Evolutionary conservation across 305 asterid genomes (phyloP).

Genomic region (Salvia sclarea): DNA sequence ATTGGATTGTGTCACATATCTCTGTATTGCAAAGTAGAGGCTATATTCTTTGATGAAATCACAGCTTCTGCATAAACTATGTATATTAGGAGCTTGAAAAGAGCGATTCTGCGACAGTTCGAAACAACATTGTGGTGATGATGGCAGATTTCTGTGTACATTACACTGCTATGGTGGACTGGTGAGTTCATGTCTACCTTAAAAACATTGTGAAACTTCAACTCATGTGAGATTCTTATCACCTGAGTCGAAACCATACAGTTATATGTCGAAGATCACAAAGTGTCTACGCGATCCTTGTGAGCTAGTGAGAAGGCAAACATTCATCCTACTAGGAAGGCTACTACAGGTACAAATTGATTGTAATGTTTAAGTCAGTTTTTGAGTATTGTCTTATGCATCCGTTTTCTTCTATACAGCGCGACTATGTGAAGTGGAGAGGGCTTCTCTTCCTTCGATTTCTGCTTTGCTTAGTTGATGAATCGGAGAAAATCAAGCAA

Average conservation of each 20-base stretch:
- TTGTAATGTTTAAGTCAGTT: constrained; percentile 18
- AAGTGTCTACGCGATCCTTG: constrained; percentile 89
- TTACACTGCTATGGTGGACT: constrained; percentile 90
- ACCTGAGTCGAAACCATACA: constrained; percentile 32
- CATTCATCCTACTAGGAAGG: constrained; percentile 82
- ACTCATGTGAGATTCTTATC: constrained; percentile 22
- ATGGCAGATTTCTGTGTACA: constrained; percentile 98
- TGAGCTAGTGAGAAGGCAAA: constrained; percentile 89
- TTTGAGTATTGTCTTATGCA: constrained; percentile 16
- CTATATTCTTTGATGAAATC: background rate
- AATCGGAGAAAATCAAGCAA: constrained; percentile 74
- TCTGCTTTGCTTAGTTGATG: constrained; percentile 79
- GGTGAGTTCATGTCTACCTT: constrained; percentile 49
- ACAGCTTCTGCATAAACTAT: background rate
- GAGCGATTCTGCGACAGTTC: constrained; percentile 81
- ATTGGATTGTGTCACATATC: background rate
- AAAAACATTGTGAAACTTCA: constrained; percentile 4
- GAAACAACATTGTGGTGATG: constrained; percentile 80
- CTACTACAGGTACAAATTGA: constrained; percentile 67
- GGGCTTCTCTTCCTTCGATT: constrained; percentile 92
- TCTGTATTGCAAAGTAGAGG: too few species aligned
- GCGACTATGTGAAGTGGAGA: constrained; percentile 93
- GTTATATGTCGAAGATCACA: constrained; percentile 88
- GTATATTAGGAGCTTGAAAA: constrained; percentile 77
- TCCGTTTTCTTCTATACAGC: constrained; percentile 44